These are phyloP conservation scores for Fusarium lyarnte DNA, from an alignment of 2,329 filamentous ascomycete species.

Conservation along the genomic window DNA sequence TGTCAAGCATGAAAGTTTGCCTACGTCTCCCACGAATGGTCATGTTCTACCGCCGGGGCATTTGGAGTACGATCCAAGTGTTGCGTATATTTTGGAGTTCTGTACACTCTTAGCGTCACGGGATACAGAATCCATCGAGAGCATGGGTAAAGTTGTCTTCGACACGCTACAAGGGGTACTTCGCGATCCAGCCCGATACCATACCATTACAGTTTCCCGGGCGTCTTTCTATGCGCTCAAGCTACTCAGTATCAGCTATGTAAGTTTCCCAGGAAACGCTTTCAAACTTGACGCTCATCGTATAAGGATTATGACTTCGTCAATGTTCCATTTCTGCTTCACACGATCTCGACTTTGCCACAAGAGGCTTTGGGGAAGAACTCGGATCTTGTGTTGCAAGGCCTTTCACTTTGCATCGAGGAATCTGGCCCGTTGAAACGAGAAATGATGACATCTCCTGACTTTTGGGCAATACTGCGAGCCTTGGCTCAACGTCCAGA, in stretches of 20 bases:
- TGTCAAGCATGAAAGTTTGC: constrained; percentile 85
- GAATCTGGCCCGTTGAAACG: constrained; percentile 81
- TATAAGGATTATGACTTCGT: constrained; percentile 86
- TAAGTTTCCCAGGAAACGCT: constrained; percentile 58
- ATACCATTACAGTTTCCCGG: constrained; percentile 84
- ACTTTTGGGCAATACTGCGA: constrained; percentile 94
- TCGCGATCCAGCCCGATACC: constrained; percentile 79
- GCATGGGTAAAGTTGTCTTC: constrained; percentile 81
- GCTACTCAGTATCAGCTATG: constrained; percentile 84
- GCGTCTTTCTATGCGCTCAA: constrained; percentile 87
- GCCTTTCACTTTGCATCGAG: constrained; percentile 81
- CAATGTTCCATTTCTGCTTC: constrained; percentile 88
- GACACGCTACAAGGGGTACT: constrained; percentile 84
- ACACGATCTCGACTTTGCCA: constrained; percentile 88
- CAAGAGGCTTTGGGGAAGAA: constrained; percentile 80
- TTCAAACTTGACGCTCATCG: constrained; percentile 30
- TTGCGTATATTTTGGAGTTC: constrained; percentile 92
- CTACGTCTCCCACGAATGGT: constrained; percentile 68
- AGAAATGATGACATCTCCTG: constrained; percentile 94
- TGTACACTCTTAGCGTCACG: constrained; percentile 83
- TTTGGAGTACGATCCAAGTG: constrained; percentile 81
- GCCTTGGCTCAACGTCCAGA: constrained; percentile 75
- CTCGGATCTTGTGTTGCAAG: constrained; percentile 79
- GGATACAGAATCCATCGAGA: constrained; percentile 75
- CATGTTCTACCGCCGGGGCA: constrained; percentile 46